Evolutionary conservation across 78 protist species (phyloP), one percentile per base, ranked within the genome.

Genomic region (slime mould (Dictyostelium discoideum)): DNA sequence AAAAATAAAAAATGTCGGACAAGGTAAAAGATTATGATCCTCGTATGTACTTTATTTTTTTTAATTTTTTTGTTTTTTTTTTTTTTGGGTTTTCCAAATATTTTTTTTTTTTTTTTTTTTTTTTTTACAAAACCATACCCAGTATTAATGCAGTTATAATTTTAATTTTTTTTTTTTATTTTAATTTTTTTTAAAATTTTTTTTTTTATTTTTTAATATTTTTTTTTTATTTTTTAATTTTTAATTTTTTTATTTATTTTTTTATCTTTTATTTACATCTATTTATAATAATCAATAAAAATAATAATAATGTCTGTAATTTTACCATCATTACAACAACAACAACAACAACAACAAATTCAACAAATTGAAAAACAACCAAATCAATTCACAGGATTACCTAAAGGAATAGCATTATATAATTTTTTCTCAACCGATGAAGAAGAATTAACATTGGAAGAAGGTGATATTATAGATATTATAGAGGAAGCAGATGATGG

Each of bases 401-500:
- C 26, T 16, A 90, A 90, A 67, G 94, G 87, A 32, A 72, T 90
- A 3, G 94, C 85, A 10, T n/a, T 90, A 42, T 90, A 82, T 72
- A 57, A 86, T 48, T 90, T 80, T 50, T 86, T 80, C 9, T 86
- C 94, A n/a, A 90, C 87, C 0, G 94, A 90, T 18, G 87, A 69
- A 11, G 89, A 90, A 26, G 94, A 90, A 29, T 24, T 90, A 3
- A 69, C 88, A 72, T 69, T 90, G 20, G 94, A 82, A 69, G 94
- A 90, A n/a, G 94, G 94, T 48, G 72, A 67, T 5, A 69, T 69
- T 50, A 77, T 90, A n/a, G 94, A 90, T 82, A 90, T 90, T 48
- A 9, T 50, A 13, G 94, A 90, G 7, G 87, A 90, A 46, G 86
- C 94, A 18, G 54, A 72, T 48, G 94, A 90, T 90, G 94, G 94